These are phyloP conservation scores for Fusarium chlamydosporum DNA, from an alignment of 2,329 filamentous ascomycete genomes.

Conservation along the genomic window DNA sequence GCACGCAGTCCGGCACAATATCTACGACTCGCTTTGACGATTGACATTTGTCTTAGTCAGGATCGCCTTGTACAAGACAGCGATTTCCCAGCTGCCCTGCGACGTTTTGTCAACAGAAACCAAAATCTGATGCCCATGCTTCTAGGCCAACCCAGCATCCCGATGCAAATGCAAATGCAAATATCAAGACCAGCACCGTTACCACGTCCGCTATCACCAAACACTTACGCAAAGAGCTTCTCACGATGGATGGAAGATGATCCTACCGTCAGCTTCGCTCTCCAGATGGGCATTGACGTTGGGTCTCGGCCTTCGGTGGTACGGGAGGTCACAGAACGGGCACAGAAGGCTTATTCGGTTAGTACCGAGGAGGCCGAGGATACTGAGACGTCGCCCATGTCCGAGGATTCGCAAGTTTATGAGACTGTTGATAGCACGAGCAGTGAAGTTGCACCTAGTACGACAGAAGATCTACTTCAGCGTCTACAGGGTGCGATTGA, in stretches of 20 bases:
- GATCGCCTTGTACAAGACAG: constrained; percentile 37
- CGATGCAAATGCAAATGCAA: background rate
- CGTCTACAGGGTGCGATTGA: constrained; percentile 9
- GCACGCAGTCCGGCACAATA: constrained; percentile 39
- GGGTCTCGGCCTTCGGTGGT: background rate
- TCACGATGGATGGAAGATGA: constrained; percentile 42
- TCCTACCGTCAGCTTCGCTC: constrained; percentile 31
- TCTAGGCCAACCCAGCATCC: constrained; percentile 17
- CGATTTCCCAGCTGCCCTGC: constrained; percentile 32
- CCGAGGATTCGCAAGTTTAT: background rate
- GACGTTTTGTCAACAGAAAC: constrained; percentile 15
- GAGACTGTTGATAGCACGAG: constrained; percentile 1
- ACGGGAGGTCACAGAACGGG: constrained; percentile 3
- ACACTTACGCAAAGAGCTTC: constrained; percentile 19
- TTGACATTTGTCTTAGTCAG: constrained; percentile 39
- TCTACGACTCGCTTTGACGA: constrained; percentile 34
- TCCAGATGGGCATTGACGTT: constrained; percentile 38
- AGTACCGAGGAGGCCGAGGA: background rate
- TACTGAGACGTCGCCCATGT: constrained; percentile 3
- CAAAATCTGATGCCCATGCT: constrained; percentile 19
- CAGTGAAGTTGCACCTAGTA: background rate
- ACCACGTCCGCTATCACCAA: constrained; percentile 27
- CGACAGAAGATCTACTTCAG: constrained; percentile 12
- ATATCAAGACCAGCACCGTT: background rate
- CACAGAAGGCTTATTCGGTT: background rate